phyloP scores from a whole-genome alignment of 768 basidiomycete species.

The Rhodotorula sphaerocarpa region DNA sequence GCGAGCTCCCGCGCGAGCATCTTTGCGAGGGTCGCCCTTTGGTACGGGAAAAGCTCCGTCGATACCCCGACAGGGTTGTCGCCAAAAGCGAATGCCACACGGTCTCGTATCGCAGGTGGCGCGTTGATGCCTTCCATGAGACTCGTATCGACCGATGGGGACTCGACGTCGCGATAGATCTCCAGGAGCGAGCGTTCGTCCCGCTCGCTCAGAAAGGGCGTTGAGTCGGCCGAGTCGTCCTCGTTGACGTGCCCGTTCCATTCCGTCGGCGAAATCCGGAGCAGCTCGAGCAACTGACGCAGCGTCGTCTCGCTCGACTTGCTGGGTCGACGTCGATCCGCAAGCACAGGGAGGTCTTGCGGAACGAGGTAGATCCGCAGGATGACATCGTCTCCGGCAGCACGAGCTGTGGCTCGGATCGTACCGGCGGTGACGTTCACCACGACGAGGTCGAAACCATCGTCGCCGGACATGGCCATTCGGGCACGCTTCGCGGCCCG shows the following conservation, averaged over 20 bases:
- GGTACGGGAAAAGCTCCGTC: constrained; percentile 28
- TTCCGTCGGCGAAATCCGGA: not conserved
- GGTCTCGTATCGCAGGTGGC: not conserved
- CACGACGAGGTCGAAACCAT: constrained; percentile 6
- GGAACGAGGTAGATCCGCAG: constrained; percentile 28
- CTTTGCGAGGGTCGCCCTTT: constrained; percentile 33
- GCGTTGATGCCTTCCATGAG: constrained; percentile 15
- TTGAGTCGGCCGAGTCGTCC: not conserved
- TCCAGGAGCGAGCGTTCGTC: constrained; percentile 31
- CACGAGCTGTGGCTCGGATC: not conserved
- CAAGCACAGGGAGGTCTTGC: constrained; percentile 11
- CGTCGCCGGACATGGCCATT: not conserved
- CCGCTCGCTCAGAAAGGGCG: constrained; percentile 1
- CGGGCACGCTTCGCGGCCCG: not conserved
- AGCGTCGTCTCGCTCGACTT: not conserved
- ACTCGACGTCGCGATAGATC: constrained; percentile 25
- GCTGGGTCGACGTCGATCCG: too few relatives aligned
- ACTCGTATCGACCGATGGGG: not conserved
- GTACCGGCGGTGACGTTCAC: not conserved
- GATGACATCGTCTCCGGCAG: not conserved
- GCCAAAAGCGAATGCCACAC: not conserved
- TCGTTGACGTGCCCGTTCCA: constrained; percentile 1
- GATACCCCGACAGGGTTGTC: constrained; percentile 13
- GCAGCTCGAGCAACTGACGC: not conserved
- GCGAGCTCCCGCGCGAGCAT: constrained; percentile 36